These are phyloP conservation scores for Citrus inodora DNA, from an alignment of 345 rosid genomes.

Conservation along the genomic window DNA sequence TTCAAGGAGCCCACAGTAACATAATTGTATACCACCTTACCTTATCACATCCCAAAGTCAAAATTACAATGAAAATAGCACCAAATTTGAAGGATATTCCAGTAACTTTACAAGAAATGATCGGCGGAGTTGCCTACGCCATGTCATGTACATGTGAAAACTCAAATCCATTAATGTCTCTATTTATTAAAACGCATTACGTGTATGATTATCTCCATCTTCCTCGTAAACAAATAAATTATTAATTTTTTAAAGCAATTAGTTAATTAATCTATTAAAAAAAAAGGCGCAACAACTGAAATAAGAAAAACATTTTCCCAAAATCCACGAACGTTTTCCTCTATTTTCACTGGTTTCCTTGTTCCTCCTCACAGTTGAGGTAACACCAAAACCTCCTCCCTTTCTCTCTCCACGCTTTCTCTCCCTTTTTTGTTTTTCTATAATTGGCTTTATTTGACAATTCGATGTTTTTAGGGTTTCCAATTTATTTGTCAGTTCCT, in stretches of 20 bases:
- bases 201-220: not conserved
- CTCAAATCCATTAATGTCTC: not conserved
- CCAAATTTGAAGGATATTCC: not conserved
- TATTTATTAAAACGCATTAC: not conserved
- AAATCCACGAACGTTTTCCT: not conserved
- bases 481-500: not conserved
- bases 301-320: not conserved
- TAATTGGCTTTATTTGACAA: not conserved
- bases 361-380: slow-evolving; percentile 11
- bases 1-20: not conserved
- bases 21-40: not conserved
- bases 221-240: not conserved
- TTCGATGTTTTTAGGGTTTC: not conserved
- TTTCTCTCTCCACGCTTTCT: not conserved
- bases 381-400: not conserved
- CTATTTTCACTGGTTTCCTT: slow-evolving; percentile 4
- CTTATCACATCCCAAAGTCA: not conserved
- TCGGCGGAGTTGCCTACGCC: slow-evolving; percentile 2
- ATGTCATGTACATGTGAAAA: not conserved
- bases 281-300: not conserved
- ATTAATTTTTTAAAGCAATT: not conserved
- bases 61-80: not conserved
- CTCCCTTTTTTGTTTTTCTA: not conserved
- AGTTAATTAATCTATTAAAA: not conserved
- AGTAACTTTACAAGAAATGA: not conserved